Conservation (phyloP, 192 early-diverging fungal genomes). For the Linnemannia schmuckeri region DNA sequence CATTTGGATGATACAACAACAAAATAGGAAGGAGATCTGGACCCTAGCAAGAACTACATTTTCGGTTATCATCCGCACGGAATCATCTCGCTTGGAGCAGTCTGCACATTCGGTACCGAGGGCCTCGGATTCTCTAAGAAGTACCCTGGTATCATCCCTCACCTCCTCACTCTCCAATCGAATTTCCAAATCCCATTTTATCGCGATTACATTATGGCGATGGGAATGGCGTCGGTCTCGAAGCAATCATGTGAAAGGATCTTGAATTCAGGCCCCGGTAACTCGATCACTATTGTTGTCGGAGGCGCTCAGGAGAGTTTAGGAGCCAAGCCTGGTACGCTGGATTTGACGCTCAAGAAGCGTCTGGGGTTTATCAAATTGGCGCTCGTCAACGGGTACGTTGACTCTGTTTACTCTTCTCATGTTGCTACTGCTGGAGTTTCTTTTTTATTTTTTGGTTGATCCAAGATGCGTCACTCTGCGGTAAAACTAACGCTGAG, state of each 20-base stretch:
- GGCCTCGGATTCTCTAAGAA: slow-evolving; percentile 77
- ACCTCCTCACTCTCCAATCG: slow-evolving; percentile 83
- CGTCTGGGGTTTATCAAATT: slow-evolving; percentile 93
- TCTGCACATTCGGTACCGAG: slow-evolving; percentile 86
- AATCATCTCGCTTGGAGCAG: slow-evolving; percentile 87
- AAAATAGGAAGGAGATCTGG: slow-evolving; percentile 80
- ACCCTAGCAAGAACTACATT: slow-evolving; percentile 87
- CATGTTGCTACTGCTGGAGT: too few relatives aligned
- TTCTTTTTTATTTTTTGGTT: background rate
- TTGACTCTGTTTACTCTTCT: background rate
- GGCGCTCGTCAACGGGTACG: slow-evolving; percentile 81
- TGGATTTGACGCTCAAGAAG: slow-evolving; percentile 82
- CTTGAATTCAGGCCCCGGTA: slow-evolving; percentile 75
- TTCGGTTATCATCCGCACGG: slow-evolving; percentile 96
- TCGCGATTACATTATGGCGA: slow-evolving; percentile 82
- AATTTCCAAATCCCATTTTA: slow-evolving; percentile 91
- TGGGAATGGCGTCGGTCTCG: slow-evolving; percentile 84
- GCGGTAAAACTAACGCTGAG: too few relatives aligned
- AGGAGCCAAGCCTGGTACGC: slow-evolving; percentile 70
- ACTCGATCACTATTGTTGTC: slow-evolving; percentile 86
- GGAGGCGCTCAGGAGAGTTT: slow-evolving; percentile 93
- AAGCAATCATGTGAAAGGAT: slow-evolving; percentile 83
- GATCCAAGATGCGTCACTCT: background rate
- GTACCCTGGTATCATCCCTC: slow-evolving; percentile 85
- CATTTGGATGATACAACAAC: background rate